Base-by-base conservation (phyloP, 495 filamentous ascomycete genomes). In the Trichoderma erinaceum region DNA sequence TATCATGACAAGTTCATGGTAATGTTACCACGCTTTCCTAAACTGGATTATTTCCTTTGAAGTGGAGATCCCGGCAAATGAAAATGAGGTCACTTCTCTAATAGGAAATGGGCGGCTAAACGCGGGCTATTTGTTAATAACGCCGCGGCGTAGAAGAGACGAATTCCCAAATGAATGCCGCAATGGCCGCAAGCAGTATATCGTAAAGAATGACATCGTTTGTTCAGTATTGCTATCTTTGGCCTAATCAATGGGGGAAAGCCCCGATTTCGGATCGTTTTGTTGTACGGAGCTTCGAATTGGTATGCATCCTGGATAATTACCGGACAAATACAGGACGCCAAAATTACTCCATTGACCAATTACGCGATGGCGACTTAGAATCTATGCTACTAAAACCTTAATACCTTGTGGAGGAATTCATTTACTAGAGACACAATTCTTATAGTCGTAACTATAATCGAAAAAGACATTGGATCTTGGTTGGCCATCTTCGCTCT, bases 41-140 rank as follows among this genome's bases (percentile, higher is more conserved):
- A 38, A 38, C 3, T 38, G 35, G 35, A 38, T 38, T 38, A 6
- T 38, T 38, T 10, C 5, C 35, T 7, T 38, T 38, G 0, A 38
- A 38, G 44, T 15, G 27, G 56, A 32, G 27, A 29, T 61, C 16
- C 27, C 56, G 23, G 48, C 48, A 52, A 25, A 1, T 29, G 10
- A n/a, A n/a, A 11, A 61, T 61, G 56, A 61, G 56, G 27, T 61
- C 56, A 35, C 56, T 7, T 61, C 56, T 18, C 23, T 3, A 25
- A 61, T 61, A 29, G 56, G 56, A 27, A 61, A 61, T 29, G 10
- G 0, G 27, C 56, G 56, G 56, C 56, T 61, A 61, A 61, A 61
- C 12, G 16, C 23, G 56, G 56, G 56, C 56, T 61, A 61, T 5
- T 48, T 38, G 35, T 3, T 5, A n/a, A 18, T 13, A 48, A 6